These are phyloP conservation scores for Rhizophagus sp. DNA, from an alignment of 192 early-diverging fungal species.

Conservation along the genomic window DNA sequence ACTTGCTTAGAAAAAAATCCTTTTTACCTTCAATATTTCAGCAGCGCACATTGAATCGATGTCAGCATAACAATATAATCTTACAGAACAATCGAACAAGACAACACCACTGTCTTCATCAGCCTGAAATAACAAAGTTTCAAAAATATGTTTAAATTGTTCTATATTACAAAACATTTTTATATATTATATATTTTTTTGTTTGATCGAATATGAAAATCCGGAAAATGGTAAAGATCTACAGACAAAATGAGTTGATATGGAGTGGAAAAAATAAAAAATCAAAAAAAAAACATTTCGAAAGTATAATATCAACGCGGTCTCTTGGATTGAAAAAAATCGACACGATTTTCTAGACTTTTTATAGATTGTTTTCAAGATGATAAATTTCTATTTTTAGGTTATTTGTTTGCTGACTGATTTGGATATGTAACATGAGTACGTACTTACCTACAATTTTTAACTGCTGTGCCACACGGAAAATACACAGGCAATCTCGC, in stretches of 20 bases:
- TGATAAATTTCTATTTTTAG: neutral
- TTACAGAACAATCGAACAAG: slow-evolving; percentile 9
- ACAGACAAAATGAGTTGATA: neutral
- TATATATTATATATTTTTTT: neutral
- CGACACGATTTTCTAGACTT: neutral
- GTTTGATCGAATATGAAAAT: neutral
- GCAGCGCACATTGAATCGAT: slow-evolving; percentile 18
- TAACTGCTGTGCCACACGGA: neutral
- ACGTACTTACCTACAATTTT: too few relatives aligned
- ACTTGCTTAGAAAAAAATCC: neutral
- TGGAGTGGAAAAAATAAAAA: neutral
- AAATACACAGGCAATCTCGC: too few relatives aligned
- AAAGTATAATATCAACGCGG: neutral
- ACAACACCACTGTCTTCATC: neutral
- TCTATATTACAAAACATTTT: slow-evolving; percentile 1
- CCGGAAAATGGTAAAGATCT: neutral
- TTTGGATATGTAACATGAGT: neutral
- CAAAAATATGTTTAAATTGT: slow-evolving; percentile 6
- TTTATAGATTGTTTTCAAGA: neutral
- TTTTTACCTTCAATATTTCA: slow-evolving; percentile 9
- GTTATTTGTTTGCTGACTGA: neutral
- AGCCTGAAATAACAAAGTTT: slow-evolving; percentile 7
- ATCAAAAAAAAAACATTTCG: neutral
- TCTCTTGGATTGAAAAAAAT: neutral
- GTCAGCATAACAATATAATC: slow-evolving; percentile 2